Base-by-base conservation (phyloP, 73 alveolate genomes). In the Diophrys appendiculata region DNA sequence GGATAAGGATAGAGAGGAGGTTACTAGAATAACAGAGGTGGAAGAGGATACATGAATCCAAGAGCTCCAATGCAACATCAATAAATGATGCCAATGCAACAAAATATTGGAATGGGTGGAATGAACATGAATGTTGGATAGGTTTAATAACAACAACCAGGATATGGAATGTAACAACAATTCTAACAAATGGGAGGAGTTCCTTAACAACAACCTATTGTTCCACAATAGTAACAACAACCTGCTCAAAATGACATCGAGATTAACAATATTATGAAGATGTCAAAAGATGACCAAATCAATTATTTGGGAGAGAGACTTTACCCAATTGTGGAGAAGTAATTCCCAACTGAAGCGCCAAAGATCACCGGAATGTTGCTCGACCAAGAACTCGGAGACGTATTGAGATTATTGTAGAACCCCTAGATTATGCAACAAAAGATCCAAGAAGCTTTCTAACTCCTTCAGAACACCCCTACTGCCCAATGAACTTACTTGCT, bases 361-460 rank as follows among this genome's bases (percentile, higher is more conserved):
- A 73, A 53, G 65, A 24, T 73, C 52, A 73, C 82, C 2, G 82
- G 82, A 25, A 73, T 73, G 82, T 2, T 73, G 5, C 25, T 73
- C 2, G 82, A 73, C 33, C 33, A n/a, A n/a, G 68, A 18, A 32
- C 69, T 32, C 23, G 65, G 28, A 71, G 79, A 71, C 27, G 23
- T 71, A 32, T 2, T 71, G 76, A 43, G 60, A 43, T 11, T 43
- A 5, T 43, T 43, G 60, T 18, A 43, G 18, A 18, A 43, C 60
- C 60, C 60, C 60, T 5, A 5, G 18, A 5, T 43, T 18, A 43
- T 43, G 60, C 60, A 43, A 18, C 5, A 11, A 18, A 43, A 43
- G 60, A 43, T 43, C 60, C 60, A 43, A 43, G 60, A 43, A 43
- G 60, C n/a, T 43, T 43, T 43, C 60, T 11, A 43, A 43, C 18